Conservation (phyloP, 768 basidiomycete species). For the Serendipita sp. region DNA sequence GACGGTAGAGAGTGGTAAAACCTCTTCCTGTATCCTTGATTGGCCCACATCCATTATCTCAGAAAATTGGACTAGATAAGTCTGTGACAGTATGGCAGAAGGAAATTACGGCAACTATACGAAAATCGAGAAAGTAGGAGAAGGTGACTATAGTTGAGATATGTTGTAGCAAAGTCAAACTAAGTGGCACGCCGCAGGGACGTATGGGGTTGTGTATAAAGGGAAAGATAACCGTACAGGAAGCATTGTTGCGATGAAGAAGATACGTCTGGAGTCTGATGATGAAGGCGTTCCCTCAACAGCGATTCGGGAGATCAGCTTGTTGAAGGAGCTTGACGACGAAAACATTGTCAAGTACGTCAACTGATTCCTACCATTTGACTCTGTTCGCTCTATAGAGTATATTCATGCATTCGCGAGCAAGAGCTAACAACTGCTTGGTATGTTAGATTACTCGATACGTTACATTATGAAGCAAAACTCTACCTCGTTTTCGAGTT, state of each 20-base stretch:
- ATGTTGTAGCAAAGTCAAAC: neutral
- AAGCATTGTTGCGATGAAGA: slow-evolving; percentile 89
- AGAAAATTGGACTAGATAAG: neutral
- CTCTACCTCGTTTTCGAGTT: slow-evolving; percentile 97
- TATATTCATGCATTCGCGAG: neutral
- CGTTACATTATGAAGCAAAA: slow-evolving; percentile 93
- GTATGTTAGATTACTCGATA: slow-evolving; percentile 64
- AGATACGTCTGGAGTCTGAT: slow-evolving; percentile 94
- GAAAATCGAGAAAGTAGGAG: slow-evolving; percentile 90
- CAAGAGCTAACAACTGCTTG: neutral
- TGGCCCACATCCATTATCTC: neutral
- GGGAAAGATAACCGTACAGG: slow-evolving; percentile 68
- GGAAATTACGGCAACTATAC: slow-evolving; percentile 47
- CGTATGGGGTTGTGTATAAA: slow-evolving; percentile 98
- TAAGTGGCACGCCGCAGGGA: slow-evolving; percentile 38
- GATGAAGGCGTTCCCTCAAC: slow-evolving; percentile 98
- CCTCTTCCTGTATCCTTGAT: neutral
- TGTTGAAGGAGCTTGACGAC: slow-evolving; percentile 92
- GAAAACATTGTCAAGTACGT: slow-evolving; percentile 81
- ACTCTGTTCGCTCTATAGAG: neutral
- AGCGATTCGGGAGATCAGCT: slow-evolving; percentile 93
- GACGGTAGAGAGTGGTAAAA: neutral
- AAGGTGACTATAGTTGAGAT: slow-evolving; percentile 32
- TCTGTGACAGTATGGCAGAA: neutral
- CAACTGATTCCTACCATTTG: neutral